Percentiles rank a stretch among this genome's conserved stretches.
Conservation (phyloP, 257 asterid genomes). For the Schizonepeta tenuifolia region DNA sequence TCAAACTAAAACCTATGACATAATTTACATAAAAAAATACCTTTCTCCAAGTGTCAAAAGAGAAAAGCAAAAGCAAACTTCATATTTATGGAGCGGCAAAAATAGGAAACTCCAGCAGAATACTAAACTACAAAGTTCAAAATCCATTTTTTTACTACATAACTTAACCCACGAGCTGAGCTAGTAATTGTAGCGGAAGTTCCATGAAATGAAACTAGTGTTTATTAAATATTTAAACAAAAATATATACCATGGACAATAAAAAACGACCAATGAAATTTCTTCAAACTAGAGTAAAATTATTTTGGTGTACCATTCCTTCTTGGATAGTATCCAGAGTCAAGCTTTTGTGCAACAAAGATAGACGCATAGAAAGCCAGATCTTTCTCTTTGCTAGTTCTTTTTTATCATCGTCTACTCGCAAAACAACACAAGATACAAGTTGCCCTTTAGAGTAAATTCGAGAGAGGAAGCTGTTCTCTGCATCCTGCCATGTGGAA, state of each 20-base stretch:
- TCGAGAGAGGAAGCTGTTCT: conserved; percentile 58
- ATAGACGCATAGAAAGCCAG: conserved; percentile 90
- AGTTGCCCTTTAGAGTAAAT: conserved; percentile 79
- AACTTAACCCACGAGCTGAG: background rate
- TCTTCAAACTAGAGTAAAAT: conserved; percentile 26
- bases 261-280: conserved; percentile 15
- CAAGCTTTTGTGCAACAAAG: conserved; percentile 72
- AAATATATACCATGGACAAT: conserved; percentile 3
- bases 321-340: conserved; percentile 83
- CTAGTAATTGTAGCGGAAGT: background rate
- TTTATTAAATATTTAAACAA: background rate
- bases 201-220: background rate
- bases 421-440: conserved; percentile 83
- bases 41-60: background rate
- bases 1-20: conserved; percentile 9
- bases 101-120: background rate
- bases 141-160: background rate
- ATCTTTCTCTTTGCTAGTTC: conserved; percentile 80
- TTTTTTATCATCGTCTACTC: conserved; percentile 80
- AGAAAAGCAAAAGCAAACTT: conserved; percentile 10
- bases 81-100: background rate
- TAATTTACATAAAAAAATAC: conserved; percentile 26
- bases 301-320: conserved; percentile 69
- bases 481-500: conserved; percentile 54
- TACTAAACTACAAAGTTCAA: background rate